A percentile compares a stretch with the other conserved stretches of the same genome.
phyloP scores from a whole-genome alignment of 345 rosid species.

The Camelina sativa region DNA sequence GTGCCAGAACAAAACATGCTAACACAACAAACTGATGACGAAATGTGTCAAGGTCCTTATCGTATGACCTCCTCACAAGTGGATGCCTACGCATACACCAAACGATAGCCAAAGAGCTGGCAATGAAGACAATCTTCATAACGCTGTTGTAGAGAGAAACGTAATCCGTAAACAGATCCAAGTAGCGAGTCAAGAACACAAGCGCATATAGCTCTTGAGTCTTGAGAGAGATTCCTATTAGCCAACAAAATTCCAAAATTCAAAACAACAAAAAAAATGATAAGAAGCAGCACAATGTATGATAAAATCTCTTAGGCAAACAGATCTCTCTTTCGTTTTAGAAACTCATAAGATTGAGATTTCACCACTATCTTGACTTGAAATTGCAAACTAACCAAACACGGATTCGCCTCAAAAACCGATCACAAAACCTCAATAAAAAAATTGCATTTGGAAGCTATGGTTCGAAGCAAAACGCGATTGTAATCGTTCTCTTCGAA shows the following conservation, averaged over 20 bases:
- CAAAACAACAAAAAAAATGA: conserved; percentile 1
- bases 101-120: conserved; percentile 82
- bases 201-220: conserved; percentile 92
- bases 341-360: conserved; percentile 16
- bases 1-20: conserved; percentile 64
- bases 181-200: conserved; percentile 84
- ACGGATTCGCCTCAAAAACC: conserved; percentile 11
- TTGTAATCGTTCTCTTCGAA: conserved; percentile 18
- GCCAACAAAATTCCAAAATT: conserved; percentile 27
- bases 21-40: conserved; percentile 68
- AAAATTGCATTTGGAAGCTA: conserved; percentile 29
- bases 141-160: conserved; percentile 80
- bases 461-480: conserved; percentile 22
- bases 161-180: conserved; percentile 83
- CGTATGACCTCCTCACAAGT: conserved; percentile 70
- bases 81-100: conserved; percentile 89
- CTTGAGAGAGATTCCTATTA: conserved; percentile 82
- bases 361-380: conserved; percentile 27
- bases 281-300: background rate
- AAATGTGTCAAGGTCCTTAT: conserved; percentile 84
- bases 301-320: background rate
- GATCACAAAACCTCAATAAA: conserved; percentile 1
- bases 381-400: background rate
- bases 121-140: conserved; percentile 90
- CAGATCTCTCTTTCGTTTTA: conserved; percentile 13